A percentile compares a stretch with the other conserved stretches of the same genome.
Conservation (phyloP, 352 stramenopile genomes). For the Phytophthora citrophthora region DNA sequence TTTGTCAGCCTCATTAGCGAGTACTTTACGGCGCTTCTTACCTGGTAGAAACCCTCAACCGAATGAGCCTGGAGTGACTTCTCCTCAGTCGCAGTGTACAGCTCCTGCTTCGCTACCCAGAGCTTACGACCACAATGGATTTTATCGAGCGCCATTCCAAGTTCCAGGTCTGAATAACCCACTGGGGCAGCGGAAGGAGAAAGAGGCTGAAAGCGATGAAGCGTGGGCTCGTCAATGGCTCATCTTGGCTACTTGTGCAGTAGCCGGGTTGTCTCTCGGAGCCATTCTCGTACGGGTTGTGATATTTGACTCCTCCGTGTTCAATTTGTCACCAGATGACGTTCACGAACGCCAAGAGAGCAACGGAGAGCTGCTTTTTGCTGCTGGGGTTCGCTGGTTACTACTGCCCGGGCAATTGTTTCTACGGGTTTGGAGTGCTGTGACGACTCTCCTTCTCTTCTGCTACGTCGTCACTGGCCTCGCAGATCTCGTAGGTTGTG, state of each 20-base stretch:
- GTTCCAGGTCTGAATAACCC: constrained; percentile 27
- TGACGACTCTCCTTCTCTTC: constrained; percentile 48
- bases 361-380: constrained; percentile 42
- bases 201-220: constrained; percentile 2
- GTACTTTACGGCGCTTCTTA: constrained; percentile 46
- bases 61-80: constrained; percentile 33
- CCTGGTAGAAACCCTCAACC: constrained; percentile 14
- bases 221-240: constrained; percentile 31
- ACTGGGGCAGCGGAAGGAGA: constrained; percentile 22
- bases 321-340: constrained; percentile 33
- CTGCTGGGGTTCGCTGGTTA: constrained; percentile 40
- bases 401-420: constrained; percentile 55
- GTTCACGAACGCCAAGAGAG: constrained; percentile 24
- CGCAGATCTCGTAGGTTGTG: constrained; percentile 49
- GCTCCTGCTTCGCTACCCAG: constrained; percentile 43
- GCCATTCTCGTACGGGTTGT: constrained; percentile 39
- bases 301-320: constrained; percentile 23
- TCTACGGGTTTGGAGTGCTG: constrained; percentile 50
- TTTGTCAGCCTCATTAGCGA: constrained; percentile 48
- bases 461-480: constrained; percentile 56
- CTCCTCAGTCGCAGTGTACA: constrained; percentile 49
- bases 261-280: constrained; percentile 45
- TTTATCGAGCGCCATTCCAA: constrained; percentile 41
- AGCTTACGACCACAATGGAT: constrained; percentile 51
- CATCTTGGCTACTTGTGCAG: constrained; percentile 33